These are phyloP conservation scores for Thinopyrum elongatum DNA, from an alignment of 176 grass and related monocot species.

Conservation along the genomic window DNA sequence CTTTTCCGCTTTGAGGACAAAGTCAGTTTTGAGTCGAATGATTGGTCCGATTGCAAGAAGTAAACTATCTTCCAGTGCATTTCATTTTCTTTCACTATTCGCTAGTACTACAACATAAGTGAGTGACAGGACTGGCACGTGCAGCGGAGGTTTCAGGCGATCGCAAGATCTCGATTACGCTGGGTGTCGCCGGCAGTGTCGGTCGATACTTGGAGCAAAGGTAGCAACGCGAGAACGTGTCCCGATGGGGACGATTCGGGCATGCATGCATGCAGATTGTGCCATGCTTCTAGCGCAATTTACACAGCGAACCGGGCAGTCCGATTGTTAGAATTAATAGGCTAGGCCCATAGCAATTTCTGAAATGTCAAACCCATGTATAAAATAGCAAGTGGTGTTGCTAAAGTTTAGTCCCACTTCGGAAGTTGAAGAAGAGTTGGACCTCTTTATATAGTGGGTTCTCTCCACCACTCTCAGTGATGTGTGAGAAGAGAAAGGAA, in stretches of 20 bases:
- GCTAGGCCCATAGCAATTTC: too few relatives aligned
- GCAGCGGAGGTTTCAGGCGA: neutral
- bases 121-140: neutral
- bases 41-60: neutral
- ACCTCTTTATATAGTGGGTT: too few relatives aligned
- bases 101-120: neutral
- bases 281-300: conserved; percentile 27
- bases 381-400: too few relatives aligned
- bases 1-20: neutral
- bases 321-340: too few relatives aligned
- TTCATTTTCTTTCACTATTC: neutral
- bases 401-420: too few relatives aligned
- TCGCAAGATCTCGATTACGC: neutral
- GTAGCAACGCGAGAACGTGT: neutral
- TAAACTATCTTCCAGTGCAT: neutral
- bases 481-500: too few relatives aligned
- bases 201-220: conserved; percentile 13
- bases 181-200: neutral
- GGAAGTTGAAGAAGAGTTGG: too few relatives aligned
- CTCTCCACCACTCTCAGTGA: too few relatives aligned
- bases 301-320: neutral
- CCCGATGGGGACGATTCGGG: neutral
- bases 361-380: too few relatives aligned
- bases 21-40: neutral
- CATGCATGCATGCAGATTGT: neutral